Percentiles rank a stretch among this genome's conserved stretches.
phyloP scores from a whole-genome alignment of 345 rosid species.

The Pistacia integerrima region DNA sequence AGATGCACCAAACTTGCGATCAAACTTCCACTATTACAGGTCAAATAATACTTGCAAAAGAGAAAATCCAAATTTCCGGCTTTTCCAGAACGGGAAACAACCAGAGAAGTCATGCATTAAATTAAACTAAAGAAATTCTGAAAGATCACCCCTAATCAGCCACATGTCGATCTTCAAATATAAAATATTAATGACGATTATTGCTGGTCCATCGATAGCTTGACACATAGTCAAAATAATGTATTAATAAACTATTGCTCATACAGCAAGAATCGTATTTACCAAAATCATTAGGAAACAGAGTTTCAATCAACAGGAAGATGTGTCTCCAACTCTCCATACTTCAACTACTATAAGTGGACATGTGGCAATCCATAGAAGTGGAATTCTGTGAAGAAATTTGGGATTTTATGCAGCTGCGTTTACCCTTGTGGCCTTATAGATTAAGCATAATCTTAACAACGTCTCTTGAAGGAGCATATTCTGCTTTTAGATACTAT shows the following conservation, averaged over 20 bases:
- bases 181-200: background rate
- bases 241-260: too few species aligned
- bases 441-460: too few species aligned
- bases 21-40: background rate
- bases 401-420: background rate
- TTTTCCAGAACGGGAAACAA: background rate
- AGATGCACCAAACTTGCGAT: background rate
- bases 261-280: too few species aligned
- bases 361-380: background rate
- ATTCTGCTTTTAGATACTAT: background rate
- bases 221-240: background rate
- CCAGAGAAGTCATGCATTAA: background rate
- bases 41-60: background rate
- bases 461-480: background rate
- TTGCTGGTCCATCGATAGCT: background rate
- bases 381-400: too few species aligned
- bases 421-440: background rate
- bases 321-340: too few species aligned
- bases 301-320: too few species aligned
- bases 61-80: background rate
- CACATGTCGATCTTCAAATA: background rate
- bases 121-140: background rate
- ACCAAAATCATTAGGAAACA: too few species aligned
- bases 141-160: background rate
- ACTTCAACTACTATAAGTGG: background rate